Evolutionary conservation across 2,329 filamentous ascomycete genomes (phyloP).

Genomic region (Plectosphaerella plurivora): DNA sequence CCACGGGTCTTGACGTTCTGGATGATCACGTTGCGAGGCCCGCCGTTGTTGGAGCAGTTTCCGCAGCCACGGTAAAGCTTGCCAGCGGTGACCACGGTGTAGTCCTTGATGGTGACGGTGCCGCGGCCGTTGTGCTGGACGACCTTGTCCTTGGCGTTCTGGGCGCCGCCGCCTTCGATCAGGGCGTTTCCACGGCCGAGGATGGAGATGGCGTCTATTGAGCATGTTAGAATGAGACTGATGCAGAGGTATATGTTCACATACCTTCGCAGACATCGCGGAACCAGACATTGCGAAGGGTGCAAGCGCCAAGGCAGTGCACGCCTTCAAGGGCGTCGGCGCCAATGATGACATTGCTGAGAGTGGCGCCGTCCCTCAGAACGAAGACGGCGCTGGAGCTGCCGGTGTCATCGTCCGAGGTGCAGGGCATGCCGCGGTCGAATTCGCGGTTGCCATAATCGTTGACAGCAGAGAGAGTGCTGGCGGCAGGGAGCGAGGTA

Average conservation of each 20-base stretch:
- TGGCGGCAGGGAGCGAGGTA: slow-evolving; percentile 13
- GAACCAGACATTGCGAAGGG: slow-evolving; percentile 42
- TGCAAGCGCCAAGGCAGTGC: slow-evolving; percentile 39
- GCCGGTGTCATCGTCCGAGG: slow-evolving; percentile 11
- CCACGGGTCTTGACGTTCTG: slow-evolving; percentile 11
- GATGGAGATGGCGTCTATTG: slow-evolving; percentile 6
- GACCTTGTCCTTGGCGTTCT: slow-evolving; percentile 25
- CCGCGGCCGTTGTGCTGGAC: slow-evolving; percentile 28
- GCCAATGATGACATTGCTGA: slow-evolving; percentile 43
- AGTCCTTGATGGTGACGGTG: slow-evolving; percentile 23
- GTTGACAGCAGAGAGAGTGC: slow-evolving; percentile 10
- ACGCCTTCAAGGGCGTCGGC: slow-evolving; percentile 39
- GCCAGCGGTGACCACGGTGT: slow-evolving; percentile 18
- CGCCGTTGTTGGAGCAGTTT: slow-evolving; percentile 11
- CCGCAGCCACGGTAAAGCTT: slow-evolving; percentile 14
- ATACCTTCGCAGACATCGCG: slow-evolving; percentile 37
- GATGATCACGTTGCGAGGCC: slow-evolving; percentile 9
- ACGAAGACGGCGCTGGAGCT: slow-evolving; percentile 29
- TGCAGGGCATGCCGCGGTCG: slow-evolving; percentile 12
- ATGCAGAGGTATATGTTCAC: too few relatives aligned
- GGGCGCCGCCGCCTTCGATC: slow-evolving; percentile 26
- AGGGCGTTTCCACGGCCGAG: slow-evolving; percentile 9
- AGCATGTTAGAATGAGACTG: too few relatives aligned
- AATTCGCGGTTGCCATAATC: slow-evolving; percentile 16
- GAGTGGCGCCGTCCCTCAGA: slow-evolving; percentile 33